Conservation (phyloP, 2,329 filamentous ascomycete genomes). For the Sclerotiophoma versabilis region DNA sequence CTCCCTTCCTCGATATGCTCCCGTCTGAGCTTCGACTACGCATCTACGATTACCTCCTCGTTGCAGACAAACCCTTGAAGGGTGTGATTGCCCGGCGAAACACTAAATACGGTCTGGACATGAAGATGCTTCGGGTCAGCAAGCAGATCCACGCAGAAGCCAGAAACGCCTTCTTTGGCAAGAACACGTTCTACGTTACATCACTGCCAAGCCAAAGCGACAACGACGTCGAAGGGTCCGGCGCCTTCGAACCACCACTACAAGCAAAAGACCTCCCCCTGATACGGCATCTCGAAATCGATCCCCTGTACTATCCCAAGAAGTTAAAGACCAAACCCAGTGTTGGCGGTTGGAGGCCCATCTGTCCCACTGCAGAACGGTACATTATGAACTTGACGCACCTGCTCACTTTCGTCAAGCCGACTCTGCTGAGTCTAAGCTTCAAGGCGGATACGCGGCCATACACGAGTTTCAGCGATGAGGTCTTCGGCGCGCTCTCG, state of each 20-base stretch:
- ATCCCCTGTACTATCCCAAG: slow-evolving; percentile 36
- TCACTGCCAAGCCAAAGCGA: slow-evolving; percentile 16
- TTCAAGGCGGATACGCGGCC: slow-evolving; percentile 25
- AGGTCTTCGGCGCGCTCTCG: neutral
- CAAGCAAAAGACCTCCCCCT: slow-evolving; percentile 26
- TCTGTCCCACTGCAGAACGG: slow-evolving; percentile 26
- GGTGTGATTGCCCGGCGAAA: slow-evolving; percentile 27
- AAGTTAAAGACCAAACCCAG: neutral
- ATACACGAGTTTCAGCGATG: slow-evolving; percentile 14
- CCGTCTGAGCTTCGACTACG: slow-evolving; percentile 40
- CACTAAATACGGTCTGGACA: slow-evolving; percentile 41
- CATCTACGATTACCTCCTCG: slow-evolving; percentile 41
- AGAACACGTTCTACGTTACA: slow-evolving; percentile 49
- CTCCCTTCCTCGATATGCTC: slow-evolving; percentile 30
- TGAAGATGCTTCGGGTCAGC: slow-evolving; percentile 48
- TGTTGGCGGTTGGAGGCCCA: slow-evolving; percentile 22
- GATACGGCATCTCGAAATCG: slow-evolving; percentile 37
- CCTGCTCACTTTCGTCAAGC: slow-evolving; percentile 20
- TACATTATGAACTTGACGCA: slow-evolving; percentile 31
- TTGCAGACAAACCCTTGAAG: slow-evolving; percentile 26
- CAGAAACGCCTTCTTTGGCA: slow-evolving; percentile 50
- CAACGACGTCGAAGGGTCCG: slow-evolving; percentile 15
- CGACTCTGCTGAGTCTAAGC: slow-evolving; percentile 17
- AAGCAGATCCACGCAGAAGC: slow-evolving; percentile 53
- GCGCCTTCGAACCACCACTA: slow-evolving; percentile 39